A percentile compares a stretch with the other conserved stretches of the same genome.
Conservation (phyloP, 2,329 filamentous ascomycete genomes). For the Karstenula rhodostoma region DNA sequence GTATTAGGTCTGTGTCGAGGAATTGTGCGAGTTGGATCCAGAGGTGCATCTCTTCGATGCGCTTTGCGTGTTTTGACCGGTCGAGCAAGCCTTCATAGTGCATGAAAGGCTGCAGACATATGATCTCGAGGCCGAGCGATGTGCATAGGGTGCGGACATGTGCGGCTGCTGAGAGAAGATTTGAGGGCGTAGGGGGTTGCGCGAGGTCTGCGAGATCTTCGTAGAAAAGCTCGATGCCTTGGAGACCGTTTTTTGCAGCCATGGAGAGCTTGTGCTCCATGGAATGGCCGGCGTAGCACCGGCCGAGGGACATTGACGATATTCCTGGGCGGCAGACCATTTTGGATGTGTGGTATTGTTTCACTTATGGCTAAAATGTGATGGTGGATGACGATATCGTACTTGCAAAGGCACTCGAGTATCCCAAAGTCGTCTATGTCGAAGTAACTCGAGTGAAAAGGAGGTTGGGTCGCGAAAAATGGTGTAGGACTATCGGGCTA, state of each 20-base stretch:
- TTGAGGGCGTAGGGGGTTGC: constrained; percentile 51
- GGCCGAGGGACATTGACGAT: constrained; percentile 79
- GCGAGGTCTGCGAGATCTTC: constrained; percentile 76
- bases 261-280: constrained; percentile 73
- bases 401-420: not conserved
- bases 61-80: constrained; percentile 62
- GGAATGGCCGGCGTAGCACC: constrained; percentile 71
- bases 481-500: not conserved
- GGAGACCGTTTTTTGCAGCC: constrained; percentile 70
- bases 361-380: not conserved
- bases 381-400: not conserved
- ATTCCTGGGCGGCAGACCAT: constrained; percentile 71
- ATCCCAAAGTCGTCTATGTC: not conserved
- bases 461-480: not conserved
- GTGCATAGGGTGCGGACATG: constrained; percentile 66
- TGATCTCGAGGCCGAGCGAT: constrained; percentile 63
- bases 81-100: constrained; percentile 79
- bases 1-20: constrained; percentile 74
- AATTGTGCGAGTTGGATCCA: constrained; percentile 74
- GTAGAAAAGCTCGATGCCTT: constrained; percentile 78
- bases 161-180: constrained; percentile 66
- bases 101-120: constrained; percentile 79
- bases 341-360: constrained; percentile 14
- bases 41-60: constrained; percentile 69
- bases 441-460: not conserved